Evolutionary conservation across 164 flowering plant genomes (phyloP).

Genomic region (Chloranthus sessilifolius): DNA sequence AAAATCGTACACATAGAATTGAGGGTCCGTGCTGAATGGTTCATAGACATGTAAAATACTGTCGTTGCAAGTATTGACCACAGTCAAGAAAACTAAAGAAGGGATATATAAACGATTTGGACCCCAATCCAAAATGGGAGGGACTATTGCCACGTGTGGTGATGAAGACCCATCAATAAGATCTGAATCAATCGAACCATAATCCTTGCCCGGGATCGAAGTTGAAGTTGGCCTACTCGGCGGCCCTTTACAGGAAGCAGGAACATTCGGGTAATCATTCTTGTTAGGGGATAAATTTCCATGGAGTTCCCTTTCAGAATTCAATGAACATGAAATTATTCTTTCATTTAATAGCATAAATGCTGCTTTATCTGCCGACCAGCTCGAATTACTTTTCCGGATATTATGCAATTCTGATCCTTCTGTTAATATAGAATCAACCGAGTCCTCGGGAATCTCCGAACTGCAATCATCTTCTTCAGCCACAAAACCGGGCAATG

Average conservation of each 20-base stretch:
- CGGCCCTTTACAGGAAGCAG: conserved; percentile 35
- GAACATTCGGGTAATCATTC: conserved; percentile 17
- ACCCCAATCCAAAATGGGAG: conserved; percentile 71
- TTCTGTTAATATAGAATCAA: conserved; percentile 18
- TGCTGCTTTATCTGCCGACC: conserved; percentile 30
- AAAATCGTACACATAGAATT: conserved; percentile 68
- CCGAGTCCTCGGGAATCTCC: conserved; percentile 18
- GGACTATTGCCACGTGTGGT: conserved; percentile 50
- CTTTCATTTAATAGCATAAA: conserved; percentile 39
- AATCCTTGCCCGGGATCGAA: conserved; percentile 17
- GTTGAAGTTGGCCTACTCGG: not conserved
- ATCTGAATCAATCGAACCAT: conserved; percentile 21
- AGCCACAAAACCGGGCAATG: conserved; percentile 33
- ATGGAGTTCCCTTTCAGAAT: conserved; percentile 20
- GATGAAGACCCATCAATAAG: conserved; percentile 26
- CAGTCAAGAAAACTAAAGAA: conserved; percentile 53
- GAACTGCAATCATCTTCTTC: conserved; percentile 16
- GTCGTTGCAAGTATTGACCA: conserved; percentile 48
- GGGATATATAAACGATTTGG: conserved; percentile 46
- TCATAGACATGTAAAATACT: conserved; percentile 52
- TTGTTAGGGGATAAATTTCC: conserved; percentile 15
- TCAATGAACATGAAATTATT: conserved; percentile 46
- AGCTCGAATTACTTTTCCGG: conserved; percentile 31
- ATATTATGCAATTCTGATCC: conserved; percentile 14
- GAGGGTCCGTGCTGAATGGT: conserved; percentile 62